Conservation (phyloP, 176 grass and related monocot species). For the maize (Zea mays) region DNA sequence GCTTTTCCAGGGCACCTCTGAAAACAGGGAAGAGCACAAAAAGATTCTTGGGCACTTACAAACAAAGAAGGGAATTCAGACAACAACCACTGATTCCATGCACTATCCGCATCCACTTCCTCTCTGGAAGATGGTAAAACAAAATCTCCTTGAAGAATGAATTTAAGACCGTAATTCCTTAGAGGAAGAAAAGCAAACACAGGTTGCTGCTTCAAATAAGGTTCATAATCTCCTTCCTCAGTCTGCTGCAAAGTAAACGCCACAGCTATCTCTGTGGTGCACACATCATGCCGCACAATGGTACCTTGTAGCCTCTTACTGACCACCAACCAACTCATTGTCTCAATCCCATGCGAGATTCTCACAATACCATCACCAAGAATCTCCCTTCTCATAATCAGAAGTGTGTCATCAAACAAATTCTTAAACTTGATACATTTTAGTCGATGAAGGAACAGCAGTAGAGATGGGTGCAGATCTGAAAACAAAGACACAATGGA, state of each 20-base stretch:
- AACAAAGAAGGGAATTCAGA: slow-evolving; percentile 89
- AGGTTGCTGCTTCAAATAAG: slow-evolving; percentile 77
- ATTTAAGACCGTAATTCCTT: slow-evolving; percentile 93
- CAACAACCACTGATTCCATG: slow-evolving; percentile 97
- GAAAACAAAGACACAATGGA: slow-evolving; percentile 93
- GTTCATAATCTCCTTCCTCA: slow-evolving; percentile 60
- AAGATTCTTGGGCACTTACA: slow-evolving; percentile 64
- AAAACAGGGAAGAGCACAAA: slow-evolving; percentile 84
- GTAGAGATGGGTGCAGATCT: slow-evolving; percentile 94
- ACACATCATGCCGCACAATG: slow-evolving; percentile 66
- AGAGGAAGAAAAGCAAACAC: slow-evolving; percentile 97
- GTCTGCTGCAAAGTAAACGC: slow-evolving; percentile 89
- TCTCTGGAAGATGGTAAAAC: slow-evolving; percentile 96
- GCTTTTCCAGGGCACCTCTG: slow-evolving; percentile 70
- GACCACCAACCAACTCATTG: slow-evolving; percentile 88
- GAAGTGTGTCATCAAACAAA: slow-evolving; percentile 56
- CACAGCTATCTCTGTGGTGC: slow-evolving; percentile 81
- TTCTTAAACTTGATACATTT: slow-evolving; percentile 88
- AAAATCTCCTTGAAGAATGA: slow-evolving; percentile 98
- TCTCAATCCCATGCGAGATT: slow-evolving; percentile 76
- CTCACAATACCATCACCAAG: slow-evolving; percentile 86
- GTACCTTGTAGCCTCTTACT: slow-evolving; percentile 65
- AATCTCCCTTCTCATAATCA: slow-evolving; percentile 74
- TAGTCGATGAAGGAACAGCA: slow-evolving; percentile 83
- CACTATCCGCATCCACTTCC: slow-evolving; percentile 95